Evolutionary conservation across 768 basidiomycete species (phyloP), one percentile per base, ranked within the genome.

Genomic region (Rhizopogon rudus): DNA sequence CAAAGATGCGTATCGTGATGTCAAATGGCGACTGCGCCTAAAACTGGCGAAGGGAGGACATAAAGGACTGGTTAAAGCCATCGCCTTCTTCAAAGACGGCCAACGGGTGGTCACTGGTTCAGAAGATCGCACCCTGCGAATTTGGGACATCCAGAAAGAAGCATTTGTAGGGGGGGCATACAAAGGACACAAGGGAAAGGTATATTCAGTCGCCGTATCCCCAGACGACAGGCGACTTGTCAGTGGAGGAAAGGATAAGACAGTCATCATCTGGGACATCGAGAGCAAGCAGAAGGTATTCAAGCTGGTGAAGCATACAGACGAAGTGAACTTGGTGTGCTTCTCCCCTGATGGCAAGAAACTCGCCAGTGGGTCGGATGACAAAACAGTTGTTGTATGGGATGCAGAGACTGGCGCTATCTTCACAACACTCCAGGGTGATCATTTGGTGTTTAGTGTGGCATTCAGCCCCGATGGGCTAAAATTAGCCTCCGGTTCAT

Each of bases 391-490:
- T 3, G 13, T 22, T 9, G 5, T 45, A 17, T 53, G 52, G 42
- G 25, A 53, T 44, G 2, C 42, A 1, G 63, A 64, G 42, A 53
- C 42, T 13, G 29, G 52, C 13, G 25, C 29, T 20, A 12, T n/a
- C 16, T 22, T 52, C 8, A 1, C 33, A n/a, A 43, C 17, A 40
- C 39, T 41, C 14, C 4, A 6, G 13, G 39, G 42, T 20, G 16
- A 52, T 10, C 20, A 43, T 14, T 5, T 2, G 37, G 40, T 43
- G 6, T 22, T 17, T 14, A 17, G 12, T 7, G 74, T 77, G 44
- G 60, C 66, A 56, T 72, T 77, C 55, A 77, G 77, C 3, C 76
- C 75, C 22, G 73, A 79, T 61, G 74, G 74, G 5, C 68, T 67
- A 40, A 67, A 72, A 48, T 62, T 82, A 40, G 60, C 54, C 4